Evolutionary conservation across 2,329 filamentous ascomycete genomes (phyloP).

Genomic region (Emergomyces africanus): DNA sequence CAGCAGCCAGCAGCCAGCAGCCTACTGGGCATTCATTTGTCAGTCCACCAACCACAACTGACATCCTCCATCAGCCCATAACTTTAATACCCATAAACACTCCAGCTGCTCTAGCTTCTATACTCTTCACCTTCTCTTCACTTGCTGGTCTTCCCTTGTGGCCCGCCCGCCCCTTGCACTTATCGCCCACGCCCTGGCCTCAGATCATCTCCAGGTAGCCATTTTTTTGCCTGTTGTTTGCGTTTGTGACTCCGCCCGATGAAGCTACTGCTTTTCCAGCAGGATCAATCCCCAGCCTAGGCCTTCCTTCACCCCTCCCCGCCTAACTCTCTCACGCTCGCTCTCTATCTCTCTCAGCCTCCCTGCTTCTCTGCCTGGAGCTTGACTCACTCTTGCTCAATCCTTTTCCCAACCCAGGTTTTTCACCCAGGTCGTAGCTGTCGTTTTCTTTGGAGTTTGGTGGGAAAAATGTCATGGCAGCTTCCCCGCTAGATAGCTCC

Average conservation of each 20-base stretch:
- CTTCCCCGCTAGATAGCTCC: conserved; percentile 34
- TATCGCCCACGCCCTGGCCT: background rate
- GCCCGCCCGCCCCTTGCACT: background rate
- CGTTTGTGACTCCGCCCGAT: background rate
- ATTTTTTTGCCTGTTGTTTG: background rate
- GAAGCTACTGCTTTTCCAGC: background rate
- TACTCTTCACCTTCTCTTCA: background rate
- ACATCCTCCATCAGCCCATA: background rate
- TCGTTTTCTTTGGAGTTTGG: conserved; percentile 1
- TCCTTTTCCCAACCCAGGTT: background rate
- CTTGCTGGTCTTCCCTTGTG: background rate
- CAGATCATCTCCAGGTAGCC: background rate
- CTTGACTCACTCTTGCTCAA: conserved; percentile 2
- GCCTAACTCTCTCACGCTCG: background rate
- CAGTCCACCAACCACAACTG: background rate
- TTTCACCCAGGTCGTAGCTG: background rate
- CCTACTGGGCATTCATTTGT: background rate
- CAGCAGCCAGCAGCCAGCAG: background rate
- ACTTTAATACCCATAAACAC: background rate
- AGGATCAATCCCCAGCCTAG: background rate
- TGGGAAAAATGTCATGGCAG: conserved; percentile 33
- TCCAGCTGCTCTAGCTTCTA: background rate
- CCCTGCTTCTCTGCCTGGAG: background rate
- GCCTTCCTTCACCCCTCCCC: background rate
- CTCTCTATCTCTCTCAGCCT: background rate